phyloP scores from a whole-genome alignment of 441 rosid species.

The Brassica hybrid region DNA sequence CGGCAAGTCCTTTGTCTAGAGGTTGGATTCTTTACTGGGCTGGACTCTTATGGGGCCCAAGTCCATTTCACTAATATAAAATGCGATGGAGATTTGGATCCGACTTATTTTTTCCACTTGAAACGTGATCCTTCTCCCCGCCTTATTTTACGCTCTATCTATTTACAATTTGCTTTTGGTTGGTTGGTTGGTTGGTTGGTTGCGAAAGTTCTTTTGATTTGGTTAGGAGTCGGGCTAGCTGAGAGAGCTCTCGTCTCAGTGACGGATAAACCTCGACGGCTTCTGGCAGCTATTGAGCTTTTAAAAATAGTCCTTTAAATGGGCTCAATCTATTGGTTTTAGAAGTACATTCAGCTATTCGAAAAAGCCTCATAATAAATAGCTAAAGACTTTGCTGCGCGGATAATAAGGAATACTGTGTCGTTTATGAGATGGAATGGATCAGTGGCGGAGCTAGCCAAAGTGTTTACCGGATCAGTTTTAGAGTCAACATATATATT shows the following conservation, averaged over 20 bases:
- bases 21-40: constrained; percentile 10
- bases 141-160: constrained; percentile 33
- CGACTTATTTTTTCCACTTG: background rate
- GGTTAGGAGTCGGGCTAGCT: constrained; percentile 11
- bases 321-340: background rate
- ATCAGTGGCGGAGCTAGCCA: no score
- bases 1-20: background rate
- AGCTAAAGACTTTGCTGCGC: background rate
- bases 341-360: background rate
- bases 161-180: constrained; percentile 25
- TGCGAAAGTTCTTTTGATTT: constrained; percentile 24
- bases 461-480: no score
- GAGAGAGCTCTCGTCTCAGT: background rate
- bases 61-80: no score
- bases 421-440: background rate
- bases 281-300: constrained; percentile 32
- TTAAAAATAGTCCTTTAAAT: background rate
- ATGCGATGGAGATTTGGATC: no score
- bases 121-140: constrained; percentile 41
- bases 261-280: constrained; percentile 34
- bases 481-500: no score
- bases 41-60: background rate
- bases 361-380: background rate
- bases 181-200: background rate
- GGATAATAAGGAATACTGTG: background rate